phyloP scores from a whole-genome alignment of 306 rosid species.

The Gleditsia sinensis region DNA sequence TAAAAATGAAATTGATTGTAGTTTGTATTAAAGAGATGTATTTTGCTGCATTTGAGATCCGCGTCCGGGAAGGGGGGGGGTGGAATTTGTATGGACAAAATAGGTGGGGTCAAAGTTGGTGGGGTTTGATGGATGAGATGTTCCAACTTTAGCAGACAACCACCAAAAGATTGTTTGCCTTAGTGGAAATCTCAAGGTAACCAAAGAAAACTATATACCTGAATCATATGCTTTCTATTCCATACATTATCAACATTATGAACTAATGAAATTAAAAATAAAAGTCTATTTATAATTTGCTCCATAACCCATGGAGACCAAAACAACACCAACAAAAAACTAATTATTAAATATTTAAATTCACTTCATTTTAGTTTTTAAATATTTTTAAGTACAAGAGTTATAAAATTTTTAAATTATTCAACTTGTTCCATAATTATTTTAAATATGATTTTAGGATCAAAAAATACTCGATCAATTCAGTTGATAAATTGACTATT shows the following conservation, averaged over 20 bases:
- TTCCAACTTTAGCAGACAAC: conserved; percentile 62
- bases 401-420: no score
- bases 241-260: conserved; percentile 37
- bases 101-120: conserved; percentile 43
- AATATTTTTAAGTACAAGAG: no score
- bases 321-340: neutral
- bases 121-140: conserved; percentile 45
- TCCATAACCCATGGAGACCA: conserved; percentile 42
- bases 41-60: no score
- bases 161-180: conserved; percentile 40
- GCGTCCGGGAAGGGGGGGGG: no score
- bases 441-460: no score
- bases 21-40: no score
- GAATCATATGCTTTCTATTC: conserved; percentile 27
- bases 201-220: conserved; percentile 39
- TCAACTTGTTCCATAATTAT: no score
- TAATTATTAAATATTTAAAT: no score
- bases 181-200: conserved; percentile 41
- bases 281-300: conserved; percentile 31
- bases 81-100: conserved; percentile 24
- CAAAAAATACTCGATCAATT: no score
- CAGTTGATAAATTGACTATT: no score
- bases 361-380: no score
- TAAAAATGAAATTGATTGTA: no score
- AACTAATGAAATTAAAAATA: neutral